Percentiles rank a stretch among this genome's conserved stretches.
These are phyloP conservation scores for Scedosporium apiospermum DNA, from an alignment of 2,329 filamentous ascomycete genomes.

Conservation along the genomic window DNA sequence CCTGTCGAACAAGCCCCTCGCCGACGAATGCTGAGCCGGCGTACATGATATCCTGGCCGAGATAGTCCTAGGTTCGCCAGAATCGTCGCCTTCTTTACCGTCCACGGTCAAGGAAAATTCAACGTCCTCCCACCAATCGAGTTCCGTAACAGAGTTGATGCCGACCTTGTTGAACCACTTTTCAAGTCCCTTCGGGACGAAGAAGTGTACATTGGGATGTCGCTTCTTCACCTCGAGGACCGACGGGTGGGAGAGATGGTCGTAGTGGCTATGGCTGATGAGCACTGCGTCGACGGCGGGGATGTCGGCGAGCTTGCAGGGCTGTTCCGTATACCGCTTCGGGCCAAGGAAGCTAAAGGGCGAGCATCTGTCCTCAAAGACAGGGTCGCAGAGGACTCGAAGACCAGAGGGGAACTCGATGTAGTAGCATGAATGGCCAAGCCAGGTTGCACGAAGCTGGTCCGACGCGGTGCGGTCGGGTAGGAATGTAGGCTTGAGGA, in stretches of 20 bases:
- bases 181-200: constrained; percentile 75
- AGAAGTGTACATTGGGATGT: constrained; percentile 76
- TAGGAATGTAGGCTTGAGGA: constrained; percentile 60
- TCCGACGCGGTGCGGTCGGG: constrained; percentile 42
- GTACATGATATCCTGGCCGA: constrained; percentile 66
- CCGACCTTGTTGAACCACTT: constrained; percentile 68
- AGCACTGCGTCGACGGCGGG: constrained; percentile 68
- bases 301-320: constrained; percentile 69
- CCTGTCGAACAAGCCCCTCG: constrained; percentile 58
- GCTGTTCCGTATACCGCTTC: constrained; percentile 67
- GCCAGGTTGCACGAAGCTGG: constrained; percentile 78
- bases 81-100: constrained; percentile 14
- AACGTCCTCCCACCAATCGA: constrained; percentile 91
- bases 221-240: constrained; percentile 59
- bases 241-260: constrained; percentile 74
- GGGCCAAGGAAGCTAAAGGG: constrained; percentile 63
- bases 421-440: constrained; percentile 90
- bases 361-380: constrained; percentile 80
- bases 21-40: constrained; percentile 76
- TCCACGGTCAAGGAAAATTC: constrained; percentile 54
- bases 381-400: constrained; percentile 85
- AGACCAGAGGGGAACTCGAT: constrained; percentile 82
- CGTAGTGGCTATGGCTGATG: constrained; percentile 88
- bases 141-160: constrained; percentile 69
- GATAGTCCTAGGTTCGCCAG: constrained; percentile 39